These are phyloP conservation scores for Selenicereus undatus DNA, from an alignment of 148 eudicot species.

Conservation along the genomic window DNA sequence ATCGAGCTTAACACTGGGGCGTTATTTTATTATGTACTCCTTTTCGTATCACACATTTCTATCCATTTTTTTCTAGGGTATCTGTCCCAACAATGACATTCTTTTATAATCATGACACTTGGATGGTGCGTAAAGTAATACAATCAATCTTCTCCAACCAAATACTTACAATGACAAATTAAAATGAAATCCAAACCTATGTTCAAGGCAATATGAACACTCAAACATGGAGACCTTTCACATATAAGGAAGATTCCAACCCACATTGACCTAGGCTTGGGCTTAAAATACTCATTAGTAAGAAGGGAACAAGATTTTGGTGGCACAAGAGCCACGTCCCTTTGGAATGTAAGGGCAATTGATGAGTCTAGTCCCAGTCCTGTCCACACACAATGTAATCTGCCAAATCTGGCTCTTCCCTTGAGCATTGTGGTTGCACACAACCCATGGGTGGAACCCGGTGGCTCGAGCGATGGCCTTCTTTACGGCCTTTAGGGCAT, in stretches of 20 bases:
- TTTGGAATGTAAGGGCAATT: constrained; percentile 31
- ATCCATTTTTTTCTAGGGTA: too few relatives aligned
- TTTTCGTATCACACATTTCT: too few relatives aligned
- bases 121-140: neutral
- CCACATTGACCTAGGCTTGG: neutral
- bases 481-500: constrained; percentile 23
- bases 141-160: neutral
- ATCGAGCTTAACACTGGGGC: too few relatives aligned
- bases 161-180: neutral
- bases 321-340: constrained; percentile 28
- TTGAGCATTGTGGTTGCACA: constrained; percentile 34
- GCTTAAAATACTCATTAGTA: constrained; percentile 6
- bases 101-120: neutral
- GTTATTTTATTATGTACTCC: too few relatives aligned
- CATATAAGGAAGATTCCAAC: neutral
- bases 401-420: constrained; percentile 36
- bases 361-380: constrained; percentile 23
- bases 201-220: neutral
- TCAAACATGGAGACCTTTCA: neutral
- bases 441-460: constrained; percentile 32
- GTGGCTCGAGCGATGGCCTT: constrained; percentile 20
- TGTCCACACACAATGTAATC: constrained; percentile 37
- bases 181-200: neutral
- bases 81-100: too few relatives aligned
- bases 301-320: constrained; percentile 37